Evolutionary conservation across 345 rosid species (phyloP).

Genomic region (Hypericum perforatum): DNA sequence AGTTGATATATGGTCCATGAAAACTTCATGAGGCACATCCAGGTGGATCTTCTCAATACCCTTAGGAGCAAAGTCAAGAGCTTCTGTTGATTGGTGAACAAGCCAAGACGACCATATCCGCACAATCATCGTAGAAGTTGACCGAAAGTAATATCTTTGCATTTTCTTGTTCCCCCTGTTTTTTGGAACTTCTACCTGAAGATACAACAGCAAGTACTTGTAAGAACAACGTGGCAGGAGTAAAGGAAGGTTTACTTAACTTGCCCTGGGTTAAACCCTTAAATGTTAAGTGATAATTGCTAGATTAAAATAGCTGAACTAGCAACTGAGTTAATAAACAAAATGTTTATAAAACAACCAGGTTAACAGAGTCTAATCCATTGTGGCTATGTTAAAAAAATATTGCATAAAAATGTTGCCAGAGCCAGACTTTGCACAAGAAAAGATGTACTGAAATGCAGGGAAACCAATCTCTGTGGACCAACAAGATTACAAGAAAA

Average conservation of each 20-base stretch:
- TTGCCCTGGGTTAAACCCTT: no score
- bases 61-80: constrained; percentile 57
- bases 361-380: no score
- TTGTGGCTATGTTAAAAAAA: no score
- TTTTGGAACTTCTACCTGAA: constrained; percentile 85
- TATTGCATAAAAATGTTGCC: no score
- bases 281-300: no score
- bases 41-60: constrained; percentile 79
- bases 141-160: constrained; percentile 75
- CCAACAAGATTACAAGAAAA: neutral
- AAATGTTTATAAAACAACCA: neutral
- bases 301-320: no score
- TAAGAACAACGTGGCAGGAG: constrained; percentile 1
- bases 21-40: constrained; percentile 61
- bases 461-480: neutral
- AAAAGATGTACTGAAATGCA: no score
- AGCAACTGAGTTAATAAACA: neutral
- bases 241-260: no score
- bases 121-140: constrained; percentile 58
- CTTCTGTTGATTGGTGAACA: constrained; percentile 53
- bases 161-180: constrained; percentile 80
- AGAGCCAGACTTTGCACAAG: no score
- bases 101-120: constrained; percentile 99
- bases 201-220: constrained; percentile 8
- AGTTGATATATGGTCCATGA: constrained; percentile 56